Percentiles rank a stretch among this genome's conserved stretches.
Conservation (phyloP, 768 basidiomycete species). For the Termitomyces heimii region DNA sequence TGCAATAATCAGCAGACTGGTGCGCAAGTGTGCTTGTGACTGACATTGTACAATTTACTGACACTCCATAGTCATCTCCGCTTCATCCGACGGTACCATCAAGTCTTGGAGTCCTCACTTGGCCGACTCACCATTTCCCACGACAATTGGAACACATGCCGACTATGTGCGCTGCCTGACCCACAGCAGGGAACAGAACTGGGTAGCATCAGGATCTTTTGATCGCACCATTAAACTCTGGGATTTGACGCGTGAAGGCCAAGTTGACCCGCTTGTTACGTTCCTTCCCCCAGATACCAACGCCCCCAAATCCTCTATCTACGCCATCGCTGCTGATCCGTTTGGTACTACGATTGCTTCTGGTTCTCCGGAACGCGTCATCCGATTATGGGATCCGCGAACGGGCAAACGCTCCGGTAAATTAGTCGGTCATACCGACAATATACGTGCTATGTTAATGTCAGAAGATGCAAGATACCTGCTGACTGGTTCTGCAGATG, state of each 20-base stretch:
- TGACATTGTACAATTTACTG: not conserved
- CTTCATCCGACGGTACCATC: slow-evolving; percentile 92
- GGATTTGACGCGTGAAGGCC: slow-evolving; percentile 57
- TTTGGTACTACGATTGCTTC: slow-evolving; percentile 79
- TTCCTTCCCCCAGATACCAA: slow-evolving; percentile 62
- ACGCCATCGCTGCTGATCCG: slow-evolving; percentile 75
- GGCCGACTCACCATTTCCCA: slow-evolving; percentile 49
- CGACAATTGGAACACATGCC: slow-evolving; percentile 64
- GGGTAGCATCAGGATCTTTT: slow-evolving; percentile 92
- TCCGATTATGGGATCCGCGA: slow-evolving; percentile 92
- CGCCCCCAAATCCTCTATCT: slow-evolving; percentile 65
- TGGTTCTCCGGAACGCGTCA: slow-evolving; percentile 87
- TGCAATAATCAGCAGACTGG: slow-evolving; percentile 90
- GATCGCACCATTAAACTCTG: slow-evolving; percentile 93
- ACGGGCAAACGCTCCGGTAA: slow-evolving; percentile 77
- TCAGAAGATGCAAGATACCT: slow-evolving; percentile 88
- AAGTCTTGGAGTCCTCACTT: slow-evolving; percentile 91
- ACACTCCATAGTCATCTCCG: slow-evolving; percentile 64
- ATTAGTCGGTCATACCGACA: slow-evolving; percentile 95
- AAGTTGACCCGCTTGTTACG: slow-evolving; percentile 49
- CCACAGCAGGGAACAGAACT: slow-evolving; percentile 72
- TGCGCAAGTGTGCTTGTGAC: slow-evolving; percentile 23
- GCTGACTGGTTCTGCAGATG: slow-evolving; percentile 83
- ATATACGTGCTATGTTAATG: slow-evolving; percentile 84
- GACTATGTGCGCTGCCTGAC: slow-evolving; percentile 85